A percentile compares a stretch with the other conserved stretches of the same genome.
phyloP scores from a whole-genome alignment of 441 rosid species.

The Cnidoscolus chayamansa region DNA sequence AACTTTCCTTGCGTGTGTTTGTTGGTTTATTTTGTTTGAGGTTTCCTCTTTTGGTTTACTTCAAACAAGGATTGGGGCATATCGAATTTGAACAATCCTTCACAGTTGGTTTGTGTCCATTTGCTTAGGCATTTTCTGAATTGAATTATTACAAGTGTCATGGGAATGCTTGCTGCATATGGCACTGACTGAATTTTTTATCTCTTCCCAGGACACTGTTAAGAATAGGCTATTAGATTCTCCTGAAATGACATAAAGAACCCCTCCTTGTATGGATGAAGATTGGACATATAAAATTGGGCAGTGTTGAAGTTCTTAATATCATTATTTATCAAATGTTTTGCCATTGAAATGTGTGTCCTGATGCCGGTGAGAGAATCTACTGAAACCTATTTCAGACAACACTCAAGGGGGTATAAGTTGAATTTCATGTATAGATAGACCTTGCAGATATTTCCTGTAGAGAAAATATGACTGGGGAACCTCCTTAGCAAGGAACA shows the following conservation, averaged over 20 bases:
- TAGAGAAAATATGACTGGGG: too few species aligned
- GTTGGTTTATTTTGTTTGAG: conserved; percentile 10
- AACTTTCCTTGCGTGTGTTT: not conserved
- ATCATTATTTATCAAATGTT: not conserved
- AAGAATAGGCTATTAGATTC: conserved; percentile 16
- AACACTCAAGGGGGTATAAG: not conserved
- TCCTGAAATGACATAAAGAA: conserved; percentile 12
- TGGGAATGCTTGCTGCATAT: not conserved
- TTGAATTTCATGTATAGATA: not conserved
- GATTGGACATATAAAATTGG: not conserved
- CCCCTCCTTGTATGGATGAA: conserved; percentile 9
- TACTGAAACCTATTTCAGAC: not conserved
- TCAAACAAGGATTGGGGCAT: conserved; percentile 6
- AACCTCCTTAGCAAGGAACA: conserved; percentile 15
- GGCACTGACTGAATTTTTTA: not conserved
- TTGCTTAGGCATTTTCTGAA: conserved; percentile 13
- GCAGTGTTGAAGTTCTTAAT: not conserved
- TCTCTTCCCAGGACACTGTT: not conserved
- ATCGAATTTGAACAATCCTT: not conserved
- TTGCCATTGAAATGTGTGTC: not conserved
- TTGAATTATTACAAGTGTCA: conserved; percentile 15
- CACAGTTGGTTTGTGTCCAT: conserved; percentile 23
- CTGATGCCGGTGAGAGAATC: not conserved
- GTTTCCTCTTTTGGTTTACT: conserved; percentile 17
- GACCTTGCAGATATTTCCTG: too few species aligned